These are phyloP conservation scores for Lineolata rhizophorae DNA, from an alignment of 495 filamentous ascomycete species.

Conservation along the genomic window DNA sequence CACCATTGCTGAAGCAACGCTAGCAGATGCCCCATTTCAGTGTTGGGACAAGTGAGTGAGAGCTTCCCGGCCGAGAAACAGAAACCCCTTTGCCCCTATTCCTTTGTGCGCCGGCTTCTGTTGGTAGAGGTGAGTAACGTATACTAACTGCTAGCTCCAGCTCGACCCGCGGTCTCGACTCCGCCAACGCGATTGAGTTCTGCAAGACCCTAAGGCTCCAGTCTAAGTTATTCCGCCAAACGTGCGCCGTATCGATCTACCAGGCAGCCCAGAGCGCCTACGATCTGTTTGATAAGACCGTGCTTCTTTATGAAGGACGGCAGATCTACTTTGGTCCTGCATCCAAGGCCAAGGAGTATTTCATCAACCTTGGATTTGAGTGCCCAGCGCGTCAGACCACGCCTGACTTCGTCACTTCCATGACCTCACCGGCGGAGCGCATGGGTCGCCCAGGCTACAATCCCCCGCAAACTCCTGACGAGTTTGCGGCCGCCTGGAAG, in stretches of 20 bases:
- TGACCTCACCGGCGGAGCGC: conserved; percentile 41
- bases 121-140: too few relatives aligned
- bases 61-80: too few relatives aligned
- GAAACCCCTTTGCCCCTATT: too few relatives aligned
- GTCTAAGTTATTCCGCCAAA: conserved; percentile 9
- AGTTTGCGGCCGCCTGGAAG: conserved; percentile 50
- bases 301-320: conserved; percentile 14
- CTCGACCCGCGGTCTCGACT: conserved; percentile 13
- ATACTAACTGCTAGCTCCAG: too few relatives aligned
- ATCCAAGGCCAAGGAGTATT: conserved; percentile 10
- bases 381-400: conserved; percentile 34
- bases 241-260: conserved; percentile 13
- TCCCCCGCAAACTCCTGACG: conserved; percentile 43
- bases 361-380: conserved; percentile 30
- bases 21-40: conserved; percentile 11
- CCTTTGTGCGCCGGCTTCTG: too few relatives aligned
- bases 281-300: conserved; percentile 13
- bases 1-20: conserved; percentile 12
- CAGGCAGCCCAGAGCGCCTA: conserved; percentile 13
- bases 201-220: conserved; percentile 10
- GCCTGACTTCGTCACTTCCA: conserved; percentile 45
- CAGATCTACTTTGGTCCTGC: conserved; percentile 14
- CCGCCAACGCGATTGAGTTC: conserved; percentile 15
- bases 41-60: conserved; percentile 16
- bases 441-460: conserved; percentile 28